Base-by-base conservation (phyloP, 805 yeast genomes). In the Yarrowia sp. region DNA sequence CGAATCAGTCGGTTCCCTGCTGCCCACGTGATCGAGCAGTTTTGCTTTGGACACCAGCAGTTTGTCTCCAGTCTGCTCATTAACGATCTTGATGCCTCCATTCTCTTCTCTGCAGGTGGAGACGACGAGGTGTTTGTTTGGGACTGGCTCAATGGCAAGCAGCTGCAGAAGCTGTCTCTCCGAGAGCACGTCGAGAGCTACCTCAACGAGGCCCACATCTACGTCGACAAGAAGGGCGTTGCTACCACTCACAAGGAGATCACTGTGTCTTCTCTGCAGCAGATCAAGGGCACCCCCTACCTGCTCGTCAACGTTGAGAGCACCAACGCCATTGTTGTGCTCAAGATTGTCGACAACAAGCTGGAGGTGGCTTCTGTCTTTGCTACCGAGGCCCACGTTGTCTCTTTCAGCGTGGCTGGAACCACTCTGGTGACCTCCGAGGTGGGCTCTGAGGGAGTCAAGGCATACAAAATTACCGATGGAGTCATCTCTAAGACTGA, bases 81-180 rank as follows among this genome's bases (percentile, higher is more conserved):
- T 14, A 88, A 92, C 24, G 70, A 75, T 3, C 86, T 87, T 81
- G 77, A 85, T 43, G 74, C 79, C 4, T 74, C 79, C 24, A 73
- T 85, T 19, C 80, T 95, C 66, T 77, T 93, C 30, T 88, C 95
- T 74, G 98, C 89, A 4, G 99, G 99, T 42, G 99, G 99, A 71
- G 99, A 95, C 75, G 86, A 85, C 66, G 86, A 77, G 71, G 74
- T 95, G 13, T 81, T 84, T 69, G 75, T 86, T 19, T 94, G 98
- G 98, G 82, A 90, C 70, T 92, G 98, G 97, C 79, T 80, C 33
- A 74, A 80, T 17, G 85, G 85, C 42, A 76, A 79, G 67, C 79
- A 84, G 68, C 69, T 89, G 4, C 79, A 81, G 36, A 81, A 81
- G 66, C 80, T 88, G 53, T 82, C 85, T 24, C 78, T 89, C 30